A percentile compares a stretch with the other conserved stretches of the same genome.
phyloP scores from a whole-genome alignment of 202 grass and related monocot genomes.

The Dendrocalamus latiflorus region DNA sequence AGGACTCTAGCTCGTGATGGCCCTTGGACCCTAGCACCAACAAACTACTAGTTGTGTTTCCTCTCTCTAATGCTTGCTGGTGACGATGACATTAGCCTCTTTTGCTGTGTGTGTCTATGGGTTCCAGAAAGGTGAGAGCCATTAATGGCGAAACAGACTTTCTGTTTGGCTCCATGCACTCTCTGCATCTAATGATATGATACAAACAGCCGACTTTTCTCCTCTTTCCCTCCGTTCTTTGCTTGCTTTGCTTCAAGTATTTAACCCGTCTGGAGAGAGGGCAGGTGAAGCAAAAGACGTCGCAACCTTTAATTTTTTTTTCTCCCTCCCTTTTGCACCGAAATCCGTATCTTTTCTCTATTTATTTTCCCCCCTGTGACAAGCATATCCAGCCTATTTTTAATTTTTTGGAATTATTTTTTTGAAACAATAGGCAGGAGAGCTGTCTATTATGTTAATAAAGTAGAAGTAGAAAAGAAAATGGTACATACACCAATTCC shows the following conservation, averaged over 20 bases:
- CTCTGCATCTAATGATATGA: constrained; percentile 52
- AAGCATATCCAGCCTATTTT: background rate
- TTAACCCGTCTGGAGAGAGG: background rate
- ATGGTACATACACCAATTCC: too few relatives aligned
- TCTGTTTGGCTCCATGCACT: constrained; percentile 65
- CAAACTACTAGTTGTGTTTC: constrained; percentile 37
- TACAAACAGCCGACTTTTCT: constrained; percentile 69
- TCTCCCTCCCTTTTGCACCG: constrained; percentile 22
- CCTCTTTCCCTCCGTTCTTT: constrained; percentile 25
- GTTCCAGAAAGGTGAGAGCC: constrained; percentile 44
- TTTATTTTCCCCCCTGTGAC: background rate
- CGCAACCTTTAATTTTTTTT: constrained; percentile 40
- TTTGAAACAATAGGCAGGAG: too few relatives aligned
- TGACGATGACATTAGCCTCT: background rate
- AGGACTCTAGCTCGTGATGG: constrained; percentile 43
- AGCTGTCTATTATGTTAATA: too few relatives aligned
- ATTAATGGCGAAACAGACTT: constrained; percentile 93
- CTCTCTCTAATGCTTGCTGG: background rate
- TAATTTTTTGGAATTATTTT: background rate
- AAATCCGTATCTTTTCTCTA: background rate
- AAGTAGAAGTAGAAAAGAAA: too few relatives aligned
- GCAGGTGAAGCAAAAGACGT: constrained; percentile 38
- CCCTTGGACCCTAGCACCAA: constrained; percentile 32
- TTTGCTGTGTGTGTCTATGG: constrained; percentile 14
- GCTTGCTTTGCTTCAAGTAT: background rate